A percentile compares a stretch with the other conserved stretches of the same genome.
Evolutionary conservation across 768 basidiomycete genomes (phyloP).

Genomic region (Boletus rubropictus): DNA sequence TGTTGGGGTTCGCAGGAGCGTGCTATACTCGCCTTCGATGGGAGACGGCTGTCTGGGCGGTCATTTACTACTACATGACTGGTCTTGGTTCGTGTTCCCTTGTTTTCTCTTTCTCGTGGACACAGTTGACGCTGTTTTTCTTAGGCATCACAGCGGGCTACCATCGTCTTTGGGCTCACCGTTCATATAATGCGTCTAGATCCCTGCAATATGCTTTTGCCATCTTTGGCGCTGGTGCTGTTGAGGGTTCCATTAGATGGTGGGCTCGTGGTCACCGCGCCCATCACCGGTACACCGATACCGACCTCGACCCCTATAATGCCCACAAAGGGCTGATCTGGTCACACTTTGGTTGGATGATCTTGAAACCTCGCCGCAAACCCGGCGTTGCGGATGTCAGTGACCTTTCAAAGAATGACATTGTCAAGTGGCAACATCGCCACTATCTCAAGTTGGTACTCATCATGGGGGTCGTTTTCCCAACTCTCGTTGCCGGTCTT

Average conservation of each 20-base stretch:
- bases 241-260: conserved; percentile 97
- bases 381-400: conserved; percentile 88
- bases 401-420: conserved; percentile 72
- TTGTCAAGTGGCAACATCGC: conserved; percentile 85
- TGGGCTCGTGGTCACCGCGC: conserved; percentile 98
- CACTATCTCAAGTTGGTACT: conserved; percentile 70
- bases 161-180: conserved; percentile 96
- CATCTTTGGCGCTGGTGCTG: conserved; percentile 82
- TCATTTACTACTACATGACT: conserved; percentile 70
- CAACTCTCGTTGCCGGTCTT: conserved; percentile 71
- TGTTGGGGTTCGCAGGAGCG: conserved; percentile 69
- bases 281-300: conserved; percentile 95
- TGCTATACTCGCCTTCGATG: conserved; percentile 57
- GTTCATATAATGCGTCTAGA: conserved; percentile 86
- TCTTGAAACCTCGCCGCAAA: conserved; percentile 82
- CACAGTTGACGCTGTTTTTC: conserved; percentile 26
- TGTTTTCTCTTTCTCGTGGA: conserved; percentile 28
- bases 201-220: conserved; percentile 85
- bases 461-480: conserved; percentile 64
- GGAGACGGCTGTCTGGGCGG: conserved; percentile 67
- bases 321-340: conserved; percentile 84
- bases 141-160: conserved; percentile 88
- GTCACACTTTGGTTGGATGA: conserved; percentile 91
- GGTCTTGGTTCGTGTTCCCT: conserved; percentile 64
- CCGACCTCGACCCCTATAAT: conserved; percentile 93